Conservation (phyloP, 257 asterid genomes). For the Gentiana macrophylla region DNA sequence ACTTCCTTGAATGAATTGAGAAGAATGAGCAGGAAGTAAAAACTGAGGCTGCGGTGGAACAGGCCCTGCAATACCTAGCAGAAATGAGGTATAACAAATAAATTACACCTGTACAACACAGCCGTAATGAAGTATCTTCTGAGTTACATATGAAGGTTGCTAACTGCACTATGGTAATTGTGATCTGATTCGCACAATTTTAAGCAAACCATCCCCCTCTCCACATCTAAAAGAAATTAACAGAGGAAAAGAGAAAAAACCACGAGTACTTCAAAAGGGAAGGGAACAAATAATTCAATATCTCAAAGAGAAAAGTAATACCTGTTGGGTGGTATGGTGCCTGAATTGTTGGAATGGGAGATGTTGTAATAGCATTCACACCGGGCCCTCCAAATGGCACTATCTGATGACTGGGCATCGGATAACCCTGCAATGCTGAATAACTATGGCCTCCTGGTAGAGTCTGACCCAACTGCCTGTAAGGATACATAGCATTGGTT, state of each 20-base stretch:
- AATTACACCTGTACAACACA: too few species aligned
- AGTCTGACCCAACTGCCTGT: slow-evolving; percentile 64
- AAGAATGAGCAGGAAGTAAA: slow-evolving; percentile 68
- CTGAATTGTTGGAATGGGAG: slow-evolving; percentile 70
- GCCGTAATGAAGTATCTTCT: too few species aligned
- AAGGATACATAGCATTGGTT: slow-evolving; percentile 64
- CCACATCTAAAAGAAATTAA: too few species aligned
- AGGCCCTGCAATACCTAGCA: slow-evolving; percentile 64
- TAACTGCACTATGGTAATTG: too few species aligned
- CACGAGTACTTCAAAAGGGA: neutral
- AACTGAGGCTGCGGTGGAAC: slow-evolving; percentile 74
- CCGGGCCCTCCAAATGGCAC: slow-evolving; percentile 76
- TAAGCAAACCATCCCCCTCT: too few species aligned
- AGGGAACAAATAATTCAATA: neutral
- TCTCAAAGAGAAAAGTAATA: slow-evolving; percentile 10
- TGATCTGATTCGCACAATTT: too few species aligned
- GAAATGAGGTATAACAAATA: slow-evolving; percentile 7
- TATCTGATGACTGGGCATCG: slow-evolving; percentile 77
- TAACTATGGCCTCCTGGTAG: slow-evolving; percentile 66
- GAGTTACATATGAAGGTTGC: too few species aligned
- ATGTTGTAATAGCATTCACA: slow-evolving; percentile 55
- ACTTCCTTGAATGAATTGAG: slow-evolving; percentile 79
- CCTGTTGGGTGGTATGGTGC: slow-evolving; percentile 74
- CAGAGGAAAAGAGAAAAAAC: neutral
- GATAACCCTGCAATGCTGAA: slow-evolving; percentile 65